Percentiles rank a stretch among this genome's conserved stretches.
Conservation (phyloP, 2,329 filamentous ascomycete species). For the Dactylellina haptotyla region DNA sequence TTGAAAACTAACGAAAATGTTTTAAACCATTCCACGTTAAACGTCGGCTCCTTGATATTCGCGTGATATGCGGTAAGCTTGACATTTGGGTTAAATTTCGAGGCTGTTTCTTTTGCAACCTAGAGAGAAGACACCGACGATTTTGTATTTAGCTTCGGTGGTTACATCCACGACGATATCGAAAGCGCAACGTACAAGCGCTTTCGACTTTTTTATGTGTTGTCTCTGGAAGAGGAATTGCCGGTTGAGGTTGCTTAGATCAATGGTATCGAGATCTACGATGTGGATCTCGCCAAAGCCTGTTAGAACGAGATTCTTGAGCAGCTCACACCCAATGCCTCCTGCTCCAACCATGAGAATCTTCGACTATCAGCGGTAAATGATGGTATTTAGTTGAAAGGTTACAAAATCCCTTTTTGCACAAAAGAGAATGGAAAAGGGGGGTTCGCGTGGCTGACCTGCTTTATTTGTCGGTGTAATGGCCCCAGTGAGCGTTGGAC, state of each 20-base stretch:
- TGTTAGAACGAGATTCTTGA: constrained; percentile 93
- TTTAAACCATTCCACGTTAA: constrained; percentile 88
- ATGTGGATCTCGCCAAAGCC: constrained; percentile 94
- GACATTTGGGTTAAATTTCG: constrained; percentile 87
- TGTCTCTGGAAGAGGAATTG: constrained; percentile 97
- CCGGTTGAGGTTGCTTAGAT: constrained; percentile 95
- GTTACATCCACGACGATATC: background rate
- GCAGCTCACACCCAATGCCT: constrained; percentile 94
- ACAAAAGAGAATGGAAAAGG: background rate
- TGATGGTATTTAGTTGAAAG: background rate
- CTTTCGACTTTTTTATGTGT: constrained; percentile 97
- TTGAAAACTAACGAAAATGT: constrained; percentile 91
- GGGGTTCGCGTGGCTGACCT: constrained; percentile 65
- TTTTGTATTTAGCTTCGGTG: background rate
- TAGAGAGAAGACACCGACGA: constrained; percentile 61
- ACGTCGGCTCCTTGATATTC: constrained; percentile 90
- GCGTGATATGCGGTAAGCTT: constrained; percentile 89
- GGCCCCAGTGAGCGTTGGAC: constrained; percentile 71
- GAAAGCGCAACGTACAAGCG: constrained; percentile 72
- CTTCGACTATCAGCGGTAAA: constrained; percentile 70
- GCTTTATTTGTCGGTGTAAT: constrained; percentile 73
- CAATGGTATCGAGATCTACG: constrained; percentile 97
- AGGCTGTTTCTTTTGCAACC: constrained; percentile 92
- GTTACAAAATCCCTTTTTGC: background rate
- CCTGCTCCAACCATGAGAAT: constrained; percentile 95